A percentile compares a stretch with the other conserved stretches of the same genome.
Conservation (phyloP, 1,139 yeast species). For the Meyerozyma elateridarum region DNA sequence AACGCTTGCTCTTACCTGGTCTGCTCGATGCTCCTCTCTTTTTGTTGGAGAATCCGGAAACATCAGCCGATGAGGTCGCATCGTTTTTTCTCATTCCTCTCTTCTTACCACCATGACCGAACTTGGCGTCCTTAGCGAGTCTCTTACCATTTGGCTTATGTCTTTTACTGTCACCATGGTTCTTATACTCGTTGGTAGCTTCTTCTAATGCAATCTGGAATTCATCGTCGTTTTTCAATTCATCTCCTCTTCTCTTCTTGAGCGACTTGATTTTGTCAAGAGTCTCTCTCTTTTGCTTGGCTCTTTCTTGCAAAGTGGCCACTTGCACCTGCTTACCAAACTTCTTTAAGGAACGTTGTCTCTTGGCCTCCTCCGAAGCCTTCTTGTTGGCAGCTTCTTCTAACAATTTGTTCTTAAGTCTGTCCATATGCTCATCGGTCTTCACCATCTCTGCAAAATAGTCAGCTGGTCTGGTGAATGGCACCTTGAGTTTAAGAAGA, state of each 20-base stretch:
- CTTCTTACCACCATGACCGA: constrained; percentile 68
- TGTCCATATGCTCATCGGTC: constrained; percentile 97
- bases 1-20: constrained; percentile 72
- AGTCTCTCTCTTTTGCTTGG: constrained; percentile 88
- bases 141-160: constrained; percentile 58
- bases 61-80: constrained; percentile 67
- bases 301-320: constrained; percentile 90
- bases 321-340: constrained; percentile 97
- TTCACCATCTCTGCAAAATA: constrained; percentile 98
- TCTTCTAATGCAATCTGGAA: constrained; percentile 84
- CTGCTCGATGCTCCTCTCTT: constrained; percentile 38
- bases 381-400: constrained; percentile 87
- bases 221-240: constrained; percentile 57
- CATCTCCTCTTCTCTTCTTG: constrained; percentile 83
- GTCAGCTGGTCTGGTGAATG: constrained; percentile 90
- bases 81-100: constrained; percentile 70
- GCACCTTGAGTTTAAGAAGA: constrained; percentile 63
- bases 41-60: constrained; percentile 55
- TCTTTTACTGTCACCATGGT: constrained; percentile 36
- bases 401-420: constrained; percentile 73
- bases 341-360: constrained; percentile 92
- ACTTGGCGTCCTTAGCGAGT: constrained; percentile 64
- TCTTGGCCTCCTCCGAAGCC: constrained; percentile 90
- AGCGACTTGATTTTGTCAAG: constrained; percentile 84
- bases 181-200: constrained; percentile 51